Evolutionary conservation across 768 basidiomycete species (phyloP), one percentile per base, ranked within the genome.

Genomic region (Serendipita sp.): DNA sequence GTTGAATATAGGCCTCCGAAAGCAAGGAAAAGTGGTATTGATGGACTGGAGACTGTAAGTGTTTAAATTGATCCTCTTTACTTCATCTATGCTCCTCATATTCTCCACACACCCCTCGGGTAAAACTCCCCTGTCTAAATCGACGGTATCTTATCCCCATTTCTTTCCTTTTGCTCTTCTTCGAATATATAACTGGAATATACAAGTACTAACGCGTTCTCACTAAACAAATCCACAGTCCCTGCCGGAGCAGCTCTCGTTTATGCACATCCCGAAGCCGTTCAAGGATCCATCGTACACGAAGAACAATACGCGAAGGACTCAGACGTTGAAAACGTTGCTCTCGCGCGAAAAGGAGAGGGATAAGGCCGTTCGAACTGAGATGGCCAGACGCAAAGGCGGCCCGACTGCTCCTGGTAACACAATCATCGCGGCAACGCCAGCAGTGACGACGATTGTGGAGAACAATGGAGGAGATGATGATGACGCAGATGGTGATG

Each of bases 261-360:
- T 85, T 67, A 74, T 86, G 2, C 80, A 88, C 63, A 72, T 72
- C 28, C 83, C 85, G 0, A 79, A 85, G 0, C 85, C 88, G 0
- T 91, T 91, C 76, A 92, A 92, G 72, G 88, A 84, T 66, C 77
- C 81, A 0, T 71, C 76, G 28, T 87, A 88, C 68, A 76, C 75
- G 4, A 88, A 85, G 72, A 88, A 88, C 67, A 68, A 78, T 4
- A 86, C 82, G 64, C 77, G 88, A 5, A 78, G 88, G 22, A 81
- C 86, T 22, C 90, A 88, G 75, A 88, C 89, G 66, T 70, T 90
- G 68, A 92, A 91, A 73, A 77, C 82, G 2, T 83, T 92, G 1
- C 75, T 92, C 22, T 79, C 80, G 0, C 85, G 88, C 66, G 90
- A 91, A 69, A 80, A 86, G 3, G 90, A 92, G 67, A 78, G 85